Evolutionary conservation across 345 rosid species (phyloP), one percentile per base, ranked within the genome.

Genomic region (Moricandia moricandioides): DNA sequence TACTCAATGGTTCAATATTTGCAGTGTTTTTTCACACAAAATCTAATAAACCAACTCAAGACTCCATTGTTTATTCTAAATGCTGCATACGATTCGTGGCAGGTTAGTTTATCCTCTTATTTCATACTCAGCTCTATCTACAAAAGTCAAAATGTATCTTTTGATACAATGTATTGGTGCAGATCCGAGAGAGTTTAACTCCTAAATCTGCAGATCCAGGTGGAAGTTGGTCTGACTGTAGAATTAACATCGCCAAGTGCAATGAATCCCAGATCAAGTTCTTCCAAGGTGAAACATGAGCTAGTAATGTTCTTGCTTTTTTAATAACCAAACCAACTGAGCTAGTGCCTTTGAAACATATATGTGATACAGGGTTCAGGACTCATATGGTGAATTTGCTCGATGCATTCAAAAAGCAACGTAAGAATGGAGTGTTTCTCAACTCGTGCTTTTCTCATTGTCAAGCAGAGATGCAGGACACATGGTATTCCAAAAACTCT

Each of bases 61-160:
- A 70, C 82, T 49, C 79, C 82, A 4, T n/a, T 79, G 27, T 79
- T 79, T 70, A 68, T 79, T 69, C 47, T 79, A 10, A 79, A 79
- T 49, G 65, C 82, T 34, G 82, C 82, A 45, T 79, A 79, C 43
- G 82, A 79, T 69, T 64, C 82, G 0, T 79, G 82, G 82, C 82
- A 79, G 82, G 82, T 69, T 45, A 57, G 65, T 62, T 68, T 21
- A 0, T 7, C n/a, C 51, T 31, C 10, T 69, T 57, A 56, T 13
- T 26, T 30, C 0, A n/a, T 16, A 17, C 54, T 5, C 54, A 14
- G 5, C 24, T 58, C 17, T 52, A 39, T 14, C 18, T 24, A 12
- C 37, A 51, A 51, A 56, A 57, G 16, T 0, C 13, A 59, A 71
- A 47, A 65, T 18, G 51, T 40, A 6, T 21, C 13, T 8, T 2